Base-by-base conservation (phyloP, 1,284 basidiomycete genomes). In the Apiotrichum mycotoxinovorans region DNA sequence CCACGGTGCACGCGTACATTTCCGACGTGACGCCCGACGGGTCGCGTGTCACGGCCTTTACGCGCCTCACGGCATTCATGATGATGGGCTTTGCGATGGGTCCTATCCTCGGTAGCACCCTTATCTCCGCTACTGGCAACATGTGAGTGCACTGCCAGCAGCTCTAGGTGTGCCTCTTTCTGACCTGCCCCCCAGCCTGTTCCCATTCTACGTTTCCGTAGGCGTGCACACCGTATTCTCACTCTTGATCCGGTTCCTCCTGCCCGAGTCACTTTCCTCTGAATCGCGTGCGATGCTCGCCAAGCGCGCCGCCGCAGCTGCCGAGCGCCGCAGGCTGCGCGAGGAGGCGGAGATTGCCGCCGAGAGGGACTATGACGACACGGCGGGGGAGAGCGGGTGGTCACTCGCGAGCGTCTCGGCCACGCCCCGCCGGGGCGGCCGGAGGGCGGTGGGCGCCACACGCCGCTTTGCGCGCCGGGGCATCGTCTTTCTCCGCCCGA, bases 21-120 rank as follows among this genome's bases (percentile, higher is more conserved):
- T 87, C 87, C 17, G 90, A 94, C 69, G 88, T 88, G 69, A 92
- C 91, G 1, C 88, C 88, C 4, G 82, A 86, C 56, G 90, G 89
- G 44, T 90, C 88, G 22, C 83, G 90, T 47, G 85, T 90, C 0
- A 83, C 85, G 34, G 84, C 89, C 38, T 93, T 91, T 77, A 86
- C 88, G 23, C 84, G 88, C 22, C 87, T 92, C 67, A 82, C 82
- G 9, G 76, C 72, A 2, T 65, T 71, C 27, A 60, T 72, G 54
- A 76, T 78, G 74, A 42, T 88, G 52, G 89, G 91, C 18, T 82
- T 90, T 63, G 83, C 85, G 2, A 60, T 87, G 14, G 88, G 89
- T 0, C 88, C 91, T 3, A 79, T 82, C 27, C 75, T 92, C 26
- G 89, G 88, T 43, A 85, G 85, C 9, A 83, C 83, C 75, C 71